Evolutionary conservation across 1,139 yeast genomes (phyloP).

Genomic region (Magnusiomyces paraingens): DNA sequence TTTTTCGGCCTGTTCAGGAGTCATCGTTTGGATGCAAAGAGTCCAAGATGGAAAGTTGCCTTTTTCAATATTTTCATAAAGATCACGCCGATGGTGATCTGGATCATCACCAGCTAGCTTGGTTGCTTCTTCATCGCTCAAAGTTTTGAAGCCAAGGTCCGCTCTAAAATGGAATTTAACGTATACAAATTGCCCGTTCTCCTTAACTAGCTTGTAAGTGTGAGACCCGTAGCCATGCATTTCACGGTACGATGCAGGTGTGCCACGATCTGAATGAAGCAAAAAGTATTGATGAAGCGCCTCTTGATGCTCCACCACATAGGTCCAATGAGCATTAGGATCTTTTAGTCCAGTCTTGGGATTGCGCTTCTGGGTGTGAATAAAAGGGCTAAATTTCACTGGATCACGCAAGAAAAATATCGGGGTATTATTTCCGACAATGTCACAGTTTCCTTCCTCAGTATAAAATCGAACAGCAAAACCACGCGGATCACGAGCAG

Average conservation of each 20-base stretch:
- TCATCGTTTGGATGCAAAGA: constrained; percentile 61
- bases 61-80: constrained; percentile 51
- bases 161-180: constrained; percentile 60
- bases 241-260: constrained; percentile 56
- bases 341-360: constrained; percentile 81
- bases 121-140: constrained; percentile 52
- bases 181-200: constrained; percentile 56
- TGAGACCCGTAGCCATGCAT: constrained; percentile 78
- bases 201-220: constrained; percentile 63
- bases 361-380: constrained; percentile 83
- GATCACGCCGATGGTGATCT: constrained; percentile 53
- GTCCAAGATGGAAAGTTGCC: constrained; percentile 63
- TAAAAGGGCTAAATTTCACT: constrained; percentile 79
- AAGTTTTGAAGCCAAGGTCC: constrained; percentile 57
- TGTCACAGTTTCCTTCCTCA: constrained; percentile 82
- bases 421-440: constrained; percentile 88
- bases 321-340: constrained; percentile 66
- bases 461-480: constrained; percentile 78
- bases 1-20: constrained; percentile 61
- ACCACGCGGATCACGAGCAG: constrained; percentile 90
- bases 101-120: constrained; percentile 54
- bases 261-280: constrained; percentile 66
- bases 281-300: constrained; percentile 57
- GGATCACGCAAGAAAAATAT: constrained; percentile 84
- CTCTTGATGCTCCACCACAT: constrained; percentile 56